A percentile compares a stretch with the other conserved stretches of the same genome.
Conservation (phyloP, 2,329 filamentous ascomycete species). For the Arthrobotrys sphaeroides region DNA sequence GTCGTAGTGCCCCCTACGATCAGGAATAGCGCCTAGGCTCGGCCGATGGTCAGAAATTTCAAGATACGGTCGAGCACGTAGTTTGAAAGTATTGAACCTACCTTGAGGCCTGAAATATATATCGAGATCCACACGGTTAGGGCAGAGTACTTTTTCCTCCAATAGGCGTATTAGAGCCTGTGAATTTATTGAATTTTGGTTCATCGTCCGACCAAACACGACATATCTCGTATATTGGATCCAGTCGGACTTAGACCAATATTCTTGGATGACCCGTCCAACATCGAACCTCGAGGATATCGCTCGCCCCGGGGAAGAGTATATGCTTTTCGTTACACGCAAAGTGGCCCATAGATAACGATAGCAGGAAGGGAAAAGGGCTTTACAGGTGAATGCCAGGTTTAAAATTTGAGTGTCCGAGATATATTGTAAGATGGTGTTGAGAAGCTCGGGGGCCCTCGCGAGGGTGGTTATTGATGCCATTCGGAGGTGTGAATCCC, state of each 20-base stretch:
- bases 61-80: no score
- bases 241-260: background rate
- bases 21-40: no score
- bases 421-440: background rate
- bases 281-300: background rate
- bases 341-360: background rate
- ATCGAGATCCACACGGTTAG: background rate
- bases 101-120: background rate
- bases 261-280: background rate
- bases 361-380: background rate
- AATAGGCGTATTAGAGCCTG: background rate
- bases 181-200: background rate
- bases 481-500: background rate
- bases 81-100: no score
- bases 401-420: background rate
- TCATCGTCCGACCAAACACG: background rate
- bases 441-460: background rate
- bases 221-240: constrained; percentile 2
- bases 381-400: background rate
- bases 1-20: no score
- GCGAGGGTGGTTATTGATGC: background rate
- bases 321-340: background rate
- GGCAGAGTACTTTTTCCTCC: background rate
- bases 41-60: no score
- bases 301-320: background rate